Evolutionary conservation across 2,329 filamentous ascomycete genomes (phyloP).

Genomic region (Alternaria burnsii): DNA sequence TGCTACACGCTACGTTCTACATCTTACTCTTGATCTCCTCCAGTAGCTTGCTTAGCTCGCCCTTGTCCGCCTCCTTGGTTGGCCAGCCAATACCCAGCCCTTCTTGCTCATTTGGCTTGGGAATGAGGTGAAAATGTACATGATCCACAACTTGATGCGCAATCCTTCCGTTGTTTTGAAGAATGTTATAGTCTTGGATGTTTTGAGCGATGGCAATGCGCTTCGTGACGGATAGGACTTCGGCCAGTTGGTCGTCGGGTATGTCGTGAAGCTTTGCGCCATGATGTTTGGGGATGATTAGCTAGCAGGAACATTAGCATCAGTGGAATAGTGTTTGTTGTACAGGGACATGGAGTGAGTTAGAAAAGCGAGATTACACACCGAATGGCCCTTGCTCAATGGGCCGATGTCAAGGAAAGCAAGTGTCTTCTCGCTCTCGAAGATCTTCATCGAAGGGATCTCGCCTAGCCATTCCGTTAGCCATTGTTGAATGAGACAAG

Average conservation of each 20-base stretch:
- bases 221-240: constrained; percentile 88
- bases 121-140: constrained; percentile 98
- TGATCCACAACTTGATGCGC: constrained; percentile 95
- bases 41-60: constrained; percentile 77
- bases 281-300: constrained; percentile 95
- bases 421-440: constrained; percentile 90
- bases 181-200: constrained; percentile 84
- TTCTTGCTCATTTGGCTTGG: constrained; percentile 85
- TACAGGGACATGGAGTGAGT: background rate
- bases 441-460: constrained; percentile 95
- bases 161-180: constrained; percentile 93
- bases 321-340: background rate
- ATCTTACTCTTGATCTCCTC: constrained; percentile 93
- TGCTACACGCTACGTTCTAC: constrained; percentile 51
- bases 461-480: constrained; percentile 69
- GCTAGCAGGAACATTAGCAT: constrained; percentile 60
- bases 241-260: constrained; percentile 83
- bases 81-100: constrained; percentile 86
- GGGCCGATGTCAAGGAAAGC: constrained; percentile 98
- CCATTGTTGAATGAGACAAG: background rate
- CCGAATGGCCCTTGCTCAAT: constrained; percentile 85
- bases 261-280: constrained; percentile 92
- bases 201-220: constrained; percentile 81
- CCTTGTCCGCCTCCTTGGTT: constrained; percentile 77
- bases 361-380: constrained; percentile 56